phyloP scores from a whole-genome alignment of 2,329 filamentous ascomycete species.

The Elsinoe australis region DNA sequence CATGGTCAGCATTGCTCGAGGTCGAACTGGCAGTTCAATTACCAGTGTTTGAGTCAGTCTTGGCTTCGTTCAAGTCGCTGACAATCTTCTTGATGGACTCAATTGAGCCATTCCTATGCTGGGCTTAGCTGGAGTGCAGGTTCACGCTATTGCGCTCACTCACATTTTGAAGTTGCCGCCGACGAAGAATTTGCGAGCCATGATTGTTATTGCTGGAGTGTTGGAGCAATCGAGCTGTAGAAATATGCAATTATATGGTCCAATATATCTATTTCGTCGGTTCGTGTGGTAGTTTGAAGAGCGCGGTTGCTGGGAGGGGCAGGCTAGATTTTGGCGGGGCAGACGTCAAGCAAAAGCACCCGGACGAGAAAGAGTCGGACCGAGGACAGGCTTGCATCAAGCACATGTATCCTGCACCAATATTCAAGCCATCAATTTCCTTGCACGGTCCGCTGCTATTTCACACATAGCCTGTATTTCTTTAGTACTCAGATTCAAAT shows the following conservation, averaged over 20 bases:
- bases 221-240: background rate
- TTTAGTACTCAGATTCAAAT: conserved; percentile 21
- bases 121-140: conserved; percentile 14
- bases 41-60: conserved; percentile 70
- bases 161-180: conserved; percentile 99
- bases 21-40: conserved; percentile 31
- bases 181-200: conserved; percentile 39
- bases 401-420: no score
- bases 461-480: conserved; percentile 71
- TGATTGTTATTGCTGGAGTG: conserved; percentile 22
- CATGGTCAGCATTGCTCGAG: conserved; percentile 21
- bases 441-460: conserved; percentile 73
- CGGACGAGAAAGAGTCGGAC: no score
- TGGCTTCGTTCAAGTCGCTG: conserved; percentile 76
- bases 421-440: conserved; percentile 45
- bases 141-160: background rate
- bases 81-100: conserved; percentile 88
- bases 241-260: no score
- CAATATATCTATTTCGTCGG: no score
- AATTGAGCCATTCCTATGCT: conserved; percentile 78
- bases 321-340: conserved; percentile 12
- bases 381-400: no score
- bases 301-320: no score
- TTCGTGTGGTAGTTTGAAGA: no score
- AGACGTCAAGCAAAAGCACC: conserved; percentile 1